phyloP scores from a whole-genome alignment of 306 rosid species.

The Betula pendula region DNA sequence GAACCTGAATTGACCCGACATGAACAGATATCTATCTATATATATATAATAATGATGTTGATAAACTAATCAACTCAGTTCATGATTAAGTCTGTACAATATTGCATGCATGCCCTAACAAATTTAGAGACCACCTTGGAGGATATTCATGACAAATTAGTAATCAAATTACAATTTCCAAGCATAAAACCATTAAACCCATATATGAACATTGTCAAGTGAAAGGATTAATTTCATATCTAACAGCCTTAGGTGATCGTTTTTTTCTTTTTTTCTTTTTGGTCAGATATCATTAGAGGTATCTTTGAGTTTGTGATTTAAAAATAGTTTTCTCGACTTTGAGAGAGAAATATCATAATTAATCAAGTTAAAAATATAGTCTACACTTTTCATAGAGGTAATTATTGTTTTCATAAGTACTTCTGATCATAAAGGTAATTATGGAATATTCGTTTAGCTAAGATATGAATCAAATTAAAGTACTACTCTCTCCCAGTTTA shows the following conservation, averaged over 20 bases:
- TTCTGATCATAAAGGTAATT: too few relatives aligned
- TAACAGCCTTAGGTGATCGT: too few relatives aligned
- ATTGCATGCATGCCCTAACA: background rate
- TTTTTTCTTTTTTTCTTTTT: too few relatives aligned
- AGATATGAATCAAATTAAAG: too few relatives aligned
- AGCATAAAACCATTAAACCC: background rate
- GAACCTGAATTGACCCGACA: background rate
- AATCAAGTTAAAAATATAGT: too few relatives aligned
- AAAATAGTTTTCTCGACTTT: too few relatives aligned
- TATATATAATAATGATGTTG: background rate
- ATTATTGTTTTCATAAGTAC: too few relatives aligned
- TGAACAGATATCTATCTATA: background rate
- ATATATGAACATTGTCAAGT: background rate
- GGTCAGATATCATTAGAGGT: too few relatives aligned
- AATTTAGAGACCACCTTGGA: background rate
- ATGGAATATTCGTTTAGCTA: too few relatives aligned
- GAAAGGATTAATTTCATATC: too few relatives aligned
- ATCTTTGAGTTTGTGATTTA: too few relatives aligned
- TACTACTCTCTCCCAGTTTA: background rate
- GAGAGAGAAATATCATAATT: background rate
- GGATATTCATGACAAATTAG: background rate
- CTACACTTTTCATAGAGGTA: too few relatives aligned
- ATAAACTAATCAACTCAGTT: background rate
- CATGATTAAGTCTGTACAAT: background rate
- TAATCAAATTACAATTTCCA: background rate